Evolutionary conservation across 148 eudicot species (phyloP).

Genomic region (Tetragonia tetragonoides): DNA sequence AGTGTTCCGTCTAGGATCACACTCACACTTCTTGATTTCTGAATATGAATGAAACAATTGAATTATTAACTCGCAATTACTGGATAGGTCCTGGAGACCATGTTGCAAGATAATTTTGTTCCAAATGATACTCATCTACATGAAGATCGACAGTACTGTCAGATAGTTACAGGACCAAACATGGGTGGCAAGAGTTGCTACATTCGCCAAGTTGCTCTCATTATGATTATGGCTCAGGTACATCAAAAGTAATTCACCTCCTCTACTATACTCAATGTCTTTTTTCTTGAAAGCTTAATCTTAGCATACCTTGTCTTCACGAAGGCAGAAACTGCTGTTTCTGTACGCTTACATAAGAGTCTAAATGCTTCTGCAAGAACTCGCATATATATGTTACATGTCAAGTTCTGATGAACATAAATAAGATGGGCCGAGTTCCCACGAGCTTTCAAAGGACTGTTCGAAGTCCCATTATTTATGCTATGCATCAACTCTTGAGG

Average conservation of each 20-base stretch:
- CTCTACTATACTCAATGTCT: background rate
- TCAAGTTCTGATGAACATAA: background rate
- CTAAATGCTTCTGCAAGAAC: background rate
- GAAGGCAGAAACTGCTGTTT: background rate
- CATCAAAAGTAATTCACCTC: background rate
- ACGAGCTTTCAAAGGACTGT: background rate
- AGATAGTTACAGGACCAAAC: constrained; percentile 93
- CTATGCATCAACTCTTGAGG: background rate
- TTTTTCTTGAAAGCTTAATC: background rate
- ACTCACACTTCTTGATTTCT: background rate
- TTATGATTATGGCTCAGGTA: constrained; percentile 93
- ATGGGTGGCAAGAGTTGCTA: constrained; percentile 99
- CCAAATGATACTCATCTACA: constrained; percentile 81
- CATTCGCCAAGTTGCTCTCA: constrained; percentile 97
- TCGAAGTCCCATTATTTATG: background rate
- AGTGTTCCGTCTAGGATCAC: background rate
- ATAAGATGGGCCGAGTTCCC: background rate
- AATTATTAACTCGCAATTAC: background rate
- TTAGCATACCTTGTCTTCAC: background rate
- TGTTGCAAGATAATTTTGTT: constrained; percentile 78
- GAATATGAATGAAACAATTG: background rate
- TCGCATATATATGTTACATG: background rate
- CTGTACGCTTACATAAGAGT: background rate
- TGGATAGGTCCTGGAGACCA: constrained; percentile 69
- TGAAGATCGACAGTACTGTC: constrained; percentile 69